These are phyloP conservation scores for Misopates orontium DNA, from an alignment of 257 asterid genomes.

Conservation along the genomic window DNA sequence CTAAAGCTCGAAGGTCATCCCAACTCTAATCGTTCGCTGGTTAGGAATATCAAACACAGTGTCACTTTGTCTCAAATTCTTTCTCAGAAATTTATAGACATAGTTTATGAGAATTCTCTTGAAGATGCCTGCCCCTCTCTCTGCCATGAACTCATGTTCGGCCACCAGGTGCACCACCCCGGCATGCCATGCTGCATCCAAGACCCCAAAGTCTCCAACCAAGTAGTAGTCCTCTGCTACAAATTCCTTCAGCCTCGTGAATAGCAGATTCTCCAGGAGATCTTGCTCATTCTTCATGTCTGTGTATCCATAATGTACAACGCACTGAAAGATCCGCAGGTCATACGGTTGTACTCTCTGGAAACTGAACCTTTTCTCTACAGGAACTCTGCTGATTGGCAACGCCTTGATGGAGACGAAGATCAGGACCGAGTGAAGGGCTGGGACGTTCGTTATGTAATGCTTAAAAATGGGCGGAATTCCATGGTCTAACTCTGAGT, in stretches of 20 bases:
- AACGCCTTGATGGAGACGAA: slow-evolving; percentile 56
- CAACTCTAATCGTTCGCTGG: slow-evolving; percentile 61
- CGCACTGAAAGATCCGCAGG: slow-evolving; percentile 46
- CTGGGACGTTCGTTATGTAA: slow-evolving; percentile 45
- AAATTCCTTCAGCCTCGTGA: slow-evolving; percentile 42
- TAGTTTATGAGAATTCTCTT: slow-evolving; percentile 52
- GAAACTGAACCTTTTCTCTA: slow-evolving; percentile 51
- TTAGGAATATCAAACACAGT: slow-evolving; percentile 57
- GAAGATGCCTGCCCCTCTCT: slow-evolving; percentile 39
- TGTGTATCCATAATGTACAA: slow-evolving; percentile 57
- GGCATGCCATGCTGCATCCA: slow-evolving; percentile 39
- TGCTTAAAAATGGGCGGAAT: slow-evolving; percentile 70
- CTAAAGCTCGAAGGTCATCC: slow-evolving; percentile 57
- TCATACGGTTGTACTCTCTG: slow-evolving; percentile 45
- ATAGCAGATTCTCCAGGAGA: slow-evolving; percentile 38
- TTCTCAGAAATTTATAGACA: slow-evolving; percentile 54
- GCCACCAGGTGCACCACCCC: slow-evolving; percentile 69
- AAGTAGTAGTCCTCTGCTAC: slow-evolving; percentile 19
- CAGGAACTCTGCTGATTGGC: slow-evolving; percentile 47
- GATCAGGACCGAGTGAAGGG: slow-evolving; percentile 47
- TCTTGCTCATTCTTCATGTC: slow-evolving; percentile 42
- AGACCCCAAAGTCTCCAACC: slow-evolving; percentile 29
- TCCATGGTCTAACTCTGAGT: slow-evolving; percentile 63
- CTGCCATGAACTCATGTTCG: slow-evolving; percentile 50
- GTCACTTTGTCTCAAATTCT: slow-evolving; percentile 48